Evolutionary conservation across 108 stramenopile species (phyloP).

Genomic region (Cylindrotheca closterium): DNA sequence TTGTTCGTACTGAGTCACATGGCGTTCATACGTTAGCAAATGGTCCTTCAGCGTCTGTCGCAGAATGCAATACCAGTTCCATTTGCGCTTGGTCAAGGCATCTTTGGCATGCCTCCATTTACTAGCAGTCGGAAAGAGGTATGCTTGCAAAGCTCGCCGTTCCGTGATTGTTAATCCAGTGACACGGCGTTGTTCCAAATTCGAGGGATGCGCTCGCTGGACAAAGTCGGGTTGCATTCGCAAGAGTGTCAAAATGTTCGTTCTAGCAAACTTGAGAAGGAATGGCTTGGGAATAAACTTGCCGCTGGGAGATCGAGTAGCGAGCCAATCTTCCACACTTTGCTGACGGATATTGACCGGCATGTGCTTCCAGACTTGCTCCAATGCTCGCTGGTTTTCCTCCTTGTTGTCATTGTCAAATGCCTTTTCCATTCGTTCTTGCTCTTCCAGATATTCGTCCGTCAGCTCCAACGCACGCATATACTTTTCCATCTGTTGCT

Average conservation of each 20-base stretch:
- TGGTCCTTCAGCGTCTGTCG: slow-evolving; percentile 6
- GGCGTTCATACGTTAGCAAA: slow-evolving; percentile 2
- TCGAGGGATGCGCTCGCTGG: slow-evolving; percentile 13
- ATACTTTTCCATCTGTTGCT: slow-evolving; percentile 28
- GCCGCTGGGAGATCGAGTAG: background rate
- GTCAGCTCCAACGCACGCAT: slow-evolving; percentile 18
- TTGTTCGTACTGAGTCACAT: background rate
- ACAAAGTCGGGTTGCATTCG: slow-evolving; percentile 18
- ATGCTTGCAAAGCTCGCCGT: slow-evolving; percentile 29
- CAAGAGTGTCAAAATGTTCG: slow-evolving; percentile 19
- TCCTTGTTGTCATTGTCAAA: slow-evolving; percentile 10
- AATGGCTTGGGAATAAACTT: slow-evolving; percentile 3
- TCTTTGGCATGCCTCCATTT: slow-evolving; percentile 12
- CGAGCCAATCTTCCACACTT: background rate
- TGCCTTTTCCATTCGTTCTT: background rate
- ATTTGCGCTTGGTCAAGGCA: slow-evolving; percentile 24
- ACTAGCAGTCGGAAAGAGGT: slow-evolving; percentile 1
- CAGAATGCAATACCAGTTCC: slow-evolving; percentile 18
- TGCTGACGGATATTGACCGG: slow-evolving; percentile 18
- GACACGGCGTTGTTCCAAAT: slow-evolving; percentile 13
- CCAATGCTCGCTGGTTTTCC: slow-evolving; percentile 15
- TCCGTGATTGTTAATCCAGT: slow-evolving; percentile 33
- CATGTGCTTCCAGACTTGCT: slow-evolving; percentile 20
- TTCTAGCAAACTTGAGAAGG: slow-evolving; percentile 12
- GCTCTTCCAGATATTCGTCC: slow-evolving; percentile 23